These are phyloP conservation scores for Oenanthe sinensis DNA, from an alignment of 129 eudicot genomes.

Conservation along the genomic window DNA sequence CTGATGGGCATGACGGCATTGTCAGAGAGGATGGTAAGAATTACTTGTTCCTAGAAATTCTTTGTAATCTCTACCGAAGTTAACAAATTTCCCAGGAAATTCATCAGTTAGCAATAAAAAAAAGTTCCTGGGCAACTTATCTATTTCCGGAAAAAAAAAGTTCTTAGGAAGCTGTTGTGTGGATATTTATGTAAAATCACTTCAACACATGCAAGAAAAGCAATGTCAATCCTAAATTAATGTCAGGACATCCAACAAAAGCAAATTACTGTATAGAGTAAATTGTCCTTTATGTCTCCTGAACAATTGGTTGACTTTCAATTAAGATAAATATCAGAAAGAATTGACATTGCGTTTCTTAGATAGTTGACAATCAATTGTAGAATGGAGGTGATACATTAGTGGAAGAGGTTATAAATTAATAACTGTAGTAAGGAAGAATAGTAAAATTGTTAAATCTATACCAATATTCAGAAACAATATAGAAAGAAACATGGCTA, in stretches of 20 bases:
- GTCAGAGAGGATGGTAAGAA: slow-evolving; percentile 95
- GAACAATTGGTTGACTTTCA: no score
- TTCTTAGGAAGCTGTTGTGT: neutral
- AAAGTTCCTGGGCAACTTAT: no score
- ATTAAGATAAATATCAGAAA: no score
- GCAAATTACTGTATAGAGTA: neutral
- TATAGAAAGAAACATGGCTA: neutral
- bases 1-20: slow-evolving; percentile 99
- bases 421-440: neutral
- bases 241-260: neutral
- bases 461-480: no score
- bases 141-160: no score
- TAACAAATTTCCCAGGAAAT: neutral
- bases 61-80: neutral
- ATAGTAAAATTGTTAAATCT: no score
- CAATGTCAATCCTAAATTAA: neutral
- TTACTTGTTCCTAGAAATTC: neutral
- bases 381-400: no score
- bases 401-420: neutral
- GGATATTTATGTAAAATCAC: neutral
- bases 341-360: neutral
- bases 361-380: neutral
- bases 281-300: neutral
- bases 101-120: neutral
- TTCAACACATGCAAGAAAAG: neutral